Evolutionary conservation across 1,139 yeast species (phyloP).

Genomic region (Wickerhamomyces sp.): DNA sequence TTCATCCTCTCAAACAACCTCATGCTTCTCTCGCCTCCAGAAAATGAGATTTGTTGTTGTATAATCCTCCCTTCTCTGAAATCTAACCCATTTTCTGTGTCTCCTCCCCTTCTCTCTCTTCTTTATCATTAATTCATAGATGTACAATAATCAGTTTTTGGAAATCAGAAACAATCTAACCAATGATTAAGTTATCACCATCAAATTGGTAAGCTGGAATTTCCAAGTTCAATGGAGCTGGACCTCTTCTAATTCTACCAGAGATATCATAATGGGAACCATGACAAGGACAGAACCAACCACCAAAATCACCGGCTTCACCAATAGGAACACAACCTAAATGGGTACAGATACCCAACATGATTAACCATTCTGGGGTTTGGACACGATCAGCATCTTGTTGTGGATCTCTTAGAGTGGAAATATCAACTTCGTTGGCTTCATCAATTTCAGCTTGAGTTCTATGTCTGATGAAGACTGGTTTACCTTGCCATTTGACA

Average conservation of each 20-base stretch:
- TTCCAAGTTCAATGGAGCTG: constrained; percentile 98
- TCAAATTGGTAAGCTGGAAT: constrained; percentile 88
- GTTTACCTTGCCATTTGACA: constrained; percentile 99
- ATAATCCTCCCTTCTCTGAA: background rate
- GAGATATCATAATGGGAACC: constrained; percentile 99
- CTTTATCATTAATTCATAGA: constrained; percentile 2
- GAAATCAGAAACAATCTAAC: constrained; percentile 35
- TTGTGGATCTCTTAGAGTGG: constrained; percentile 89
- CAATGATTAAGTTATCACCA: constrained; percentile 77
- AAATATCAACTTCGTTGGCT: constrained; percentile 78
- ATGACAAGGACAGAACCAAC: constrained; percentile 99
- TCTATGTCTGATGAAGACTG: constrained; percentile 99
- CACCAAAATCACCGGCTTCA: constrained; percentile 99
- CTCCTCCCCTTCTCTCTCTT: background rate
- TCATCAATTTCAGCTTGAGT: constrained; percentile 89
- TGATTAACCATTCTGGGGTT: constrained; percentile 97
- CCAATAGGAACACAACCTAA: constrained; percentile 99
- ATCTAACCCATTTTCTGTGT: background rate
- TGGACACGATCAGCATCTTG: constrained; percentile 88
- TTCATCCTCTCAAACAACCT: background rate
- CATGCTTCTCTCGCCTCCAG: too few relatives aligned
- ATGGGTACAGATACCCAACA: constrained; percentile 99
- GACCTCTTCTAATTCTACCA: constrained; percentile 99
- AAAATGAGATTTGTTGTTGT: background rate
- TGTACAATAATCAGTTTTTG: background rate